Base-by-base conservation (phyloP, 805 yeast species). In the Metschnikowia vanudenii region DNA sequence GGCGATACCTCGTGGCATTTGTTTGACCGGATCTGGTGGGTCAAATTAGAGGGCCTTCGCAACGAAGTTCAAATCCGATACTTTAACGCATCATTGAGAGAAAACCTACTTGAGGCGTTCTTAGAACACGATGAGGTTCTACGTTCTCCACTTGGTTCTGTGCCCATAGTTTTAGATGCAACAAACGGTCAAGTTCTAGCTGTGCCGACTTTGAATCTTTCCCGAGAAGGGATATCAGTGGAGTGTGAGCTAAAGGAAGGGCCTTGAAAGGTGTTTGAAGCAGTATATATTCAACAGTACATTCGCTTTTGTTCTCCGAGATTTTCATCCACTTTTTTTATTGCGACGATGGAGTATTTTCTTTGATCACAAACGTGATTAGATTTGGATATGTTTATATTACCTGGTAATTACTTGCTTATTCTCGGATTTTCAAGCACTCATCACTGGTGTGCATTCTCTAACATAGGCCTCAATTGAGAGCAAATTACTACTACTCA, bases 21-120 rank as follows among this genome's bases (percentile, higher is more conserved):
- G n/a, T 45, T 51, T 26, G 52, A 49, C 24, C 29, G 47, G 18
- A 42, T 53, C 8, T 55, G 58, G 58, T 55, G 58, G 58, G 11
- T 55, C n/a, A 36, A 37, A 28, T 3, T 45, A 7, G 31, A 40
- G 11, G 17, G 16, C 16, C 13, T 11, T 6, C 16, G 16, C 8
- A 30, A 13, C 8, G 20, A n/a, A n/a, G 30, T 38, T 17, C 12
- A n/a, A 2, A 24, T 40, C 13, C 42, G 46, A 14, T 44, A 41
- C 39, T 37, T 8, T 13, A 16, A 14, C 19, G n/a, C 20, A 13
- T 39, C 39, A 13, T 39, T 44, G 47, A 29, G 19, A 18, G 11
- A 19, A 8, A 16, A 28, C 3, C 13, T 44, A 6, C 3, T 2
- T 14, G 35, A 17, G 3, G 39, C 28, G 5, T 44, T 44, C 26